These are phyloP conservation scores for Dictyostelium purpureum DNA, from an alignment of 78 protist species.

Conservation along the genomic window DNA sequence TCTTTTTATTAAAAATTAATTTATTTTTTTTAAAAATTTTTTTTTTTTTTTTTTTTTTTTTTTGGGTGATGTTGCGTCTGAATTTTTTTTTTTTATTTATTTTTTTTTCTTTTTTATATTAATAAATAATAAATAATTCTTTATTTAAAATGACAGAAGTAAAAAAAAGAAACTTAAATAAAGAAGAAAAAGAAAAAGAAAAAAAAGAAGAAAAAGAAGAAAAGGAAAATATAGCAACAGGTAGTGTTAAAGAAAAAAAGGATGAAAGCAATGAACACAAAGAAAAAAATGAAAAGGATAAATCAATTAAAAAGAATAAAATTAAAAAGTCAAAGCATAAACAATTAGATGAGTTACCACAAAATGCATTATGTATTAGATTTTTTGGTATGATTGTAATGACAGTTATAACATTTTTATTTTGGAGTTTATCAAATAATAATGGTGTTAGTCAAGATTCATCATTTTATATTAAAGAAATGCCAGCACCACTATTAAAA, in stretches of 20 bases:
- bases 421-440: slow-evolving; percentile 37
- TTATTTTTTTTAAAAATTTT: too few species aligned
- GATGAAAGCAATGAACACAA: background rate
- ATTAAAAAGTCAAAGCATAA: background rate
- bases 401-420: slow-evolving; percentile 12
- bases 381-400: slow-evolving; percentile 12
- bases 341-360: slow-evolving; percentile 1
- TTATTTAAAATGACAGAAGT: too few species aligned
- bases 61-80: too few species aligned
- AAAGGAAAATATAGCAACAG: too few species aligned
- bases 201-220: too few species aligned
- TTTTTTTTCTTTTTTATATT: too few species aligned
- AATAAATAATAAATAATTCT: too few species aligned
- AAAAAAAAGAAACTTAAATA: too few species aligned
- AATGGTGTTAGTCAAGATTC: background rate
- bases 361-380: slow-evolving; percentile 72
- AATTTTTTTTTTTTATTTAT: too few species aligned
- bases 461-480: slow-evolving; percentile 51
- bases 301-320: background rate
- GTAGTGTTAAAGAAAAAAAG: background rate
- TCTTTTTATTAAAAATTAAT: too few species aligned
- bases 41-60: too few species aligned
- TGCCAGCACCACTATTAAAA: slow-evolving; percentile 41
- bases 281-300: background rate
- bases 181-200: too few species aligned